Conservation (phyloP, 2,329 filamentous ascomycete genomes). For the Ceratocystis papillata region DNA sequence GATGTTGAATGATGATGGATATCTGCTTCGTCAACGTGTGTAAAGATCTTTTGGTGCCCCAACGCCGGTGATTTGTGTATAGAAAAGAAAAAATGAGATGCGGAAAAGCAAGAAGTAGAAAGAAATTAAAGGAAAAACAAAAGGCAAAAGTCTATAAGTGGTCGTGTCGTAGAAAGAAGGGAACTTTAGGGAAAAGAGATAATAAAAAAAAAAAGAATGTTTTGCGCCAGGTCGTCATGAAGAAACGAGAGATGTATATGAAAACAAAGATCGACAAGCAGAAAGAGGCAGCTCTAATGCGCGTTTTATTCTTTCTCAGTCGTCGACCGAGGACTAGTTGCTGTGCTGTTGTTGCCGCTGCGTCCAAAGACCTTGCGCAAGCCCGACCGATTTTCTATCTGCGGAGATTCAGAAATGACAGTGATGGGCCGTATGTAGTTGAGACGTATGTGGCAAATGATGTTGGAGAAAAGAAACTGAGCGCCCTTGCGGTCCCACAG, state of each 20-base stretch:
- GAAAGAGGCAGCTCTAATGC: conserved; percentile 35
- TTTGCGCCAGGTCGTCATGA: conserved; percentile 23
- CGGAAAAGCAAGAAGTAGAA: conserved; percentile 25
- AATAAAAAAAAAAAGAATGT: neutral
- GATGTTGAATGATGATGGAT: conserved; percentile 3
- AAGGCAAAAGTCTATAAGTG: conserved; percentile 27
- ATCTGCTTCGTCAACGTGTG: conserved; percentile 5
- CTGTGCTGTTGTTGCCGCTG: conserved; percentile 28
- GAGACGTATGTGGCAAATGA: conserved; percentile 79
- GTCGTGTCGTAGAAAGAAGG: neutral
- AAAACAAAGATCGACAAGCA: conserved; percentile 22
- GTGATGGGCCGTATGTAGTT: conserved; percentile 47
- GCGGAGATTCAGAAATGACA: conserved; percentile 33
- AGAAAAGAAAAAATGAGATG: conserved; percentile 1
- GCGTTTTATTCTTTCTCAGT: conserved; percentile 39
- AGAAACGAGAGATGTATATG: conserved; percentile 14
- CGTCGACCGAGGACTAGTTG: conserved; percentile 43
- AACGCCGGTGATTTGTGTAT: conserved; percentile 12
- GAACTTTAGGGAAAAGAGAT: neutral
- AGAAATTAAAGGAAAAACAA: conserved; percentile 23
- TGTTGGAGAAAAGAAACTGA: conserved; percentile 84
- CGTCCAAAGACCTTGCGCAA: conserved; percentile 51
- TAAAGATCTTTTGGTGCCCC: conserved; percentile 9
- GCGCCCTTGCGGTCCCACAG: conserved; percentile 81
- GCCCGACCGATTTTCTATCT: conserved; percentile 36